Base-by-base conservation (phyloP, 306 rosid genomes). In the Glycine tomentella region DNA sequence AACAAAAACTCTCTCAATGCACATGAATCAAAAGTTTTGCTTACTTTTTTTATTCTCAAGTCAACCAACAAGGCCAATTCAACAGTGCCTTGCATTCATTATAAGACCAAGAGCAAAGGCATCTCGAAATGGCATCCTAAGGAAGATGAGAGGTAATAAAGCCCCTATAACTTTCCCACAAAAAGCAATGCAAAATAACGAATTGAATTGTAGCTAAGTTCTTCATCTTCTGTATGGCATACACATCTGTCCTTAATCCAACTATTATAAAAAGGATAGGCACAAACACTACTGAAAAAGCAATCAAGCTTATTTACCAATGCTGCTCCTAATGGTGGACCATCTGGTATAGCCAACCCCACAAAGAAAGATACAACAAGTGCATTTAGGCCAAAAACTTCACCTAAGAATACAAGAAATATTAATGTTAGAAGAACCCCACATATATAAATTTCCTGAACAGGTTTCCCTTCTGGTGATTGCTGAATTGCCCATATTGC, bases 271-370 rank as follows among this genome's bases (percentile, higher is more conserved):
- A 90, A 42, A 92, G 74, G 42, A 81, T 55, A 12, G 97, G 97
- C 70, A 81, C 31, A 53, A 88, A 66, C 63, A 88, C 66, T 3
- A 53, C 82, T 2, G 94, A 90, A 79, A 74, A 90, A 81, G 75
- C 84, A 81, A 33, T 92, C 97, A 1, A 88, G 76, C 78, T 86
- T 88, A 51, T 90, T 87, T 11, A 80, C 87, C 13, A 92, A 9
- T 48, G 94, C 86, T 9, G 91, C 89, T 69, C 97, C 97, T 34
- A 92, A 89, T 8, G 92, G 92, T 0, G 89, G 90, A 4, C 94
- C 94, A 45, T 89, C 88, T 8, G 97, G 94, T 46, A 90, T 89
- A 70, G 88, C 87, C 66, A 92, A 52, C 34, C 97, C 97, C 6
- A 92, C 70, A 50, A 89, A 3, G 74, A 92, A 75, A 38, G 92